A percentile compares a stretch with the other conserved stretches of the same genome.
Evolutionary conservation across 805 yeast species (phyloP).

Genomic region (Kazachstania psychrophila): DNA sequence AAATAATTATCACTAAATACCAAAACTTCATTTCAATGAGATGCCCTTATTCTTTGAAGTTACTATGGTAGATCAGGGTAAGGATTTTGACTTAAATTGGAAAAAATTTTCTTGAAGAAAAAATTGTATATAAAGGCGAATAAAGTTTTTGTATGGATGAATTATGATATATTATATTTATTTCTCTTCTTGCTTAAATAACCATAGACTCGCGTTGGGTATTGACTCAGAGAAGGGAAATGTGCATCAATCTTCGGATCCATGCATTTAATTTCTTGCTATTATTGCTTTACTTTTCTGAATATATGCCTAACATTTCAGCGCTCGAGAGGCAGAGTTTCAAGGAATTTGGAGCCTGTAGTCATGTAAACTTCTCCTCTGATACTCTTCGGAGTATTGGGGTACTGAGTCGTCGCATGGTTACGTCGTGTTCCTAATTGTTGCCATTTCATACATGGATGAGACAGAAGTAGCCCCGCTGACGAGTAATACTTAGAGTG

Average conservation of each 20-base stretch:
- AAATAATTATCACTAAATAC: no score
- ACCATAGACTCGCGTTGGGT: slow-evolving; percentile 25
- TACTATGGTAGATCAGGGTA: no score
- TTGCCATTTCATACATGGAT: slow-evolving; percentile 42
- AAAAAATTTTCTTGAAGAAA: neutral
- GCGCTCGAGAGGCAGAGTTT: slow-evolving; percentile 60
- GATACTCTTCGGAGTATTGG: slow-evolving; percentile 19
- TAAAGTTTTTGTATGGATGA: no score
- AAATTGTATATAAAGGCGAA: slow-evolving; percentile 7
- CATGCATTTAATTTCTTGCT: slow-evolving; percentile 22
- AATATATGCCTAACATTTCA: slow-evolving; percentile 43
- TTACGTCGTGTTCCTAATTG: slow-evolving; percentile 34
- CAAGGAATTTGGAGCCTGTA: slow-evolving; percentile 20
- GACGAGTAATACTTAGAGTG: slow-evolving; percentile 74
- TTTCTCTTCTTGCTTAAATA: slow-evolving; percentile 4
- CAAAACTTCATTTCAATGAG: no score
- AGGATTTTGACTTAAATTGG: no score
- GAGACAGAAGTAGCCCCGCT: slow-evolving; percentile 91
- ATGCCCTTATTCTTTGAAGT: no score
- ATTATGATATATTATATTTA: neutral
- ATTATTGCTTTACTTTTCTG: slow-evolving; percentile 27
- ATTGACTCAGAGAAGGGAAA: slow-evolving; percentile 16
- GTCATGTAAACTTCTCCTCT: slow-evolving; percentile 26
- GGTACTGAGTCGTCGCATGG: slow-evolving; percentile 25
- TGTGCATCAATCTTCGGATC: slow-evolving; percentile 20